Evolutionary conservation across 2,329 filamentous ascomycete species (phyloP).

Genomic region (Emmonsiellopsis sp.): DNA sequence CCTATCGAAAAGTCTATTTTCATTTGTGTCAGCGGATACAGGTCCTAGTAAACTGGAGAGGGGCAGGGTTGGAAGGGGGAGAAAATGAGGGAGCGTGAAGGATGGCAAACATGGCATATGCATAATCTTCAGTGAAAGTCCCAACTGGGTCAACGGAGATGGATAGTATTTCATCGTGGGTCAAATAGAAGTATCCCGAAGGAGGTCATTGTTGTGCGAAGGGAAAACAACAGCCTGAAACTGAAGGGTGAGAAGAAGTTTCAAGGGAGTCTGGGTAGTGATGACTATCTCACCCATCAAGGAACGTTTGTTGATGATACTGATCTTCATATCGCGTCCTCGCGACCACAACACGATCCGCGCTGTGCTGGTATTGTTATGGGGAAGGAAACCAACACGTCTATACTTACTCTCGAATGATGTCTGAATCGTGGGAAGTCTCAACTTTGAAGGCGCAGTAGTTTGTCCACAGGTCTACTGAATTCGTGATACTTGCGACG

Average conservation of each 20-base stretch:
- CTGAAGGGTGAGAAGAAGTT: conserved; percentile 44
- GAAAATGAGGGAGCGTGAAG: conserved; percentile 24
- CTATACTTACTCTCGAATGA: conserved; percentile 99
- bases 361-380: conserved; percentile 36
- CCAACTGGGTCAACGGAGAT: conserved; percentile 32
- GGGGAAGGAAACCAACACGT: conserved; percentile 52
- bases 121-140: conserved; percentile 27
- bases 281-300: conserved; percentile 61
- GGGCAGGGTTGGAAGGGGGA: conserved; percentile 22
- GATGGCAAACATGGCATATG: conserved; percentile 41
- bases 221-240: conserved; percentile 41
- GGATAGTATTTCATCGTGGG: conserved; percentile 28
- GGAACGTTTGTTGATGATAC: conserved; percentile 31
- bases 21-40: conserved; percentile 31
- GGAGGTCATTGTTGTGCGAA: conserved; percentile 26
- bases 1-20: conserved; percentile 76
- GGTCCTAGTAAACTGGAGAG: conserved; percentile 8
- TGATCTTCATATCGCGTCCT: conserved; percentile 24
- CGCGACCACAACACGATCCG: conserved; percentile 28
- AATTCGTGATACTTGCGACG: conserved; percentile 83
- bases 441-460: conserved; percentile 98
- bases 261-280: conserved; percentile 35
- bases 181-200: conserved; percentile 24
- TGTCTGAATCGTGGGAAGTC: conserved; percentile 85
- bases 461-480: conserved; percentile 93